Conservation (phyloP, 2,329 filamentous ascomycete species). For the Talaromyces sp. region DNA sequence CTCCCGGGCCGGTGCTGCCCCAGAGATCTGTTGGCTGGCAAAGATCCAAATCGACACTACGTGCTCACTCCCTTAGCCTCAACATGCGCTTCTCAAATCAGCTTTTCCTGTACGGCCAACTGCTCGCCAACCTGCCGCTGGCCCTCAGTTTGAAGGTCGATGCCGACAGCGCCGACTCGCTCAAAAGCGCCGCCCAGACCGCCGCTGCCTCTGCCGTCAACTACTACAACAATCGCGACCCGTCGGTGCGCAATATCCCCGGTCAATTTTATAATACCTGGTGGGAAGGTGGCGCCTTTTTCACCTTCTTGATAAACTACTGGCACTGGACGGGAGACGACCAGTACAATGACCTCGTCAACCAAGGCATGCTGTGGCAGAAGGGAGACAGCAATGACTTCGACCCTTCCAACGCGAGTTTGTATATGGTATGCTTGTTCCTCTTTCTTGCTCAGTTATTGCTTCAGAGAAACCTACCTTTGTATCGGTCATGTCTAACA, state of each 20-base stretch:
- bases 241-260: conserved; percentile 36
- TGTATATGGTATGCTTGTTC: conserved; percentile 19
- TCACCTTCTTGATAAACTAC: conserved; percentile 65
- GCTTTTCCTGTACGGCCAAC: conserved; percentile 2
- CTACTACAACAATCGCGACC: conserved; percentile 32
- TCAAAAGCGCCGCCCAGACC: conserved; percentile 31
- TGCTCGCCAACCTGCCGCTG: conserved; percentile 5
- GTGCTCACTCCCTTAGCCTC: background rate
- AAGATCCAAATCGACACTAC: background rate
- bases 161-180: conserved; percentile 22
- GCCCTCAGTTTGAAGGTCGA: conserved; percentile 14
- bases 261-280: conserved; percentile 45
- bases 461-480: background rate
- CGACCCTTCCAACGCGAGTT: conserved; percentile 55
- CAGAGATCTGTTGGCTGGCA: background rate
- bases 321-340: conserved; percentile 73
- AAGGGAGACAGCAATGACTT: conserved; percentile 66
- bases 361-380: conserved; percentile 65
- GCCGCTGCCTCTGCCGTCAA: conserved; percentile 37
- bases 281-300: conserved; percentile 69
- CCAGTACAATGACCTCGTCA: conserved; percentile 62
- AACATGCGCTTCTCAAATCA: background rate
- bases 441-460: background rate
- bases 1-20: background rate
- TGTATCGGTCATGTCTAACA: background rate